Evolutionary conservation across 768 basidiomycete species (phyloP).

Genomic region (Imleria badia): DNA sequence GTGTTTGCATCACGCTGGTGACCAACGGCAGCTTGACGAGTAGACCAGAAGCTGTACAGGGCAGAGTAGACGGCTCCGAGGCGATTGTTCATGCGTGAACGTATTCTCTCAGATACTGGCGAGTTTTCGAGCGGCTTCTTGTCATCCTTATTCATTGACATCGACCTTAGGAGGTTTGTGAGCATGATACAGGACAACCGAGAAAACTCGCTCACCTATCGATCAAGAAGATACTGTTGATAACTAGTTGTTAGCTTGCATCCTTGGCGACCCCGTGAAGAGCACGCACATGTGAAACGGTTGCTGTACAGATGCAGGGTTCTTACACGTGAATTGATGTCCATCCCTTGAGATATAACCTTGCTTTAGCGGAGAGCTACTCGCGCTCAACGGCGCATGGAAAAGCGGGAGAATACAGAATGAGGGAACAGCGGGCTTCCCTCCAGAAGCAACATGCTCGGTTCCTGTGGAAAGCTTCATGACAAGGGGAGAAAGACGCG

Average conservation of each 20-base stretch:
- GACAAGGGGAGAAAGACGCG: not conserved
- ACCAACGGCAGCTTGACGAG: slow-evolving; percentile 41
- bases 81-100: slow-evolving; percentile 41
- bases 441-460: slow-evolving; percentile 44
- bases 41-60: slow-evolving; percentile 51
- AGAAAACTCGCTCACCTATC: slow-evolving; percentile 10
- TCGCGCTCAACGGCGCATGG: slow-evolving; percentile 37
- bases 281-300: slow-evolving; percentile 57
- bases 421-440: slow-evolving; percentile 44
- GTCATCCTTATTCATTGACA: slow-evolving; percentile 47
- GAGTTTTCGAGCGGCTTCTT: slow-evolving; percentile 39
- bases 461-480: slow-evolving; percentile 35
- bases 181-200: not conserved
- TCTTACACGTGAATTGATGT: slow-evolving; percentile 51
- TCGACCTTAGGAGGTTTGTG: slow-evolving; percentile 37
- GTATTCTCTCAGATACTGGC: slow-evolving; percentile 34
- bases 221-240: slow-evolving; percentile 20
- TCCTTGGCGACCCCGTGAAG: not conserved
- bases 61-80: slow-evolving; percentile 58
- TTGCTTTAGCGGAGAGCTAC: slow-evolving; percentile 21
- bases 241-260: not conserved
- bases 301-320: slow-evolving; percentile 48
- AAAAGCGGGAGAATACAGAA: slow-evolving; percentile 57
- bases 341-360: slow-evolving; percentile 58
- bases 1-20: slow-evolving; percentile 52